A percentile compares a stretch with the other conserved stretches of the same genome.
Evolutionary conservation across 2,329 filamentous ascomycete genomes (phyloP).

Genomic region (Botrytis elliptica): DNA sequence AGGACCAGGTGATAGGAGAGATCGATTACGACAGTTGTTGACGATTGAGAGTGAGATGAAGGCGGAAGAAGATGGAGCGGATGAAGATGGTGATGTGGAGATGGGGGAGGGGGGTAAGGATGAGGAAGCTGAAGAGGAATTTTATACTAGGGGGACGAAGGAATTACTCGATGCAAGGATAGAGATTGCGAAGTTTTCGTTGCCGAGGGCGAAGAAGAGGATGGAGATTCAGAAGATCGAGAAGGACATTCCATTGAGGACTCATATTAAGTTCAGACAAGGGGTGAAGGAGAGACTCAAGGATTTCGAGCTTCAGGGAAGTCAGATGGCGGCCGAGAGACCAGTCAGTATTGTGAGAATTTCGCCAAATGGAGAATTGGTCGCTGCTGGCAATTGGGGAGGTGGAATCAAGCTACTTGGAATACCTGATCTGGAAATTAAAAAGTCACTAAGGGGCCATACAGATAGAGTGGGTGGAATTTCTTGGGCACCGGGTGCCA

Average conservation of each 20-base stretch:
- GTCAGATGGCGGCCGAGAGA: conserved; percentile 86
- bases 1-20: conserved; percentile 78
- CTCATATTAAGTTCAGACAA: conserved; percentile 90
- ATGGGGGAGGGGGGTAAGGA: conserved; percentile 53
- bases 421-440: conserved; percentile 77
- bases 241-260: conserved; percentile 77
- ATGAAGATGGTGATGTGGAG: conserved; percentile 61
- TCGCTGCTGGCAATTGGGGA: conserved; percentile 91
- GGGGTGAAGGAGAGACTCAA: conserved; percentile 78
- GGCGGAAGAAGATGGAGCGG: conserved; percentile 52
- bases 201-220: conserved; percentile 77
- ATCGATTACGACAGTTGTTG: conserved; percentile 79
- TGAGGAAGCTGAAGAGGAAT: conserved; percentile 87
- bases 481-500: conserved; percentile 84
- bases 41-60: conserved; percentile 67
- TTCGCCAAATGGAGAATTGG: conserved; percentile 76
- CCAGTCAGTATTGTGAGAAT: conserved; percentile 91
- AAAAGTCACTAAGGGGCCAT: conserved; percentile 75
- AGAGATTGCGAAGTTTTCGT: conserved; percentile 77
- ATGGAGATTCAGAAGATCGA: conserved; percentile 77
- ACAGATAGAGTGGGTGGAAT: conserved; percentile 87
- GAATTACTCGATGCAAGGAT: conserved; percentile 74
- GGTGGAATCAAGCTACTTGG: conserved; percentile 84
- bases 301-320: conserved; percentile 87
- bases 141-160: conserved; percentile 81